phyloP scores from a whole-genome alignment of 805 yeast genomes.

The Suhomyces faveliae region DNA sequence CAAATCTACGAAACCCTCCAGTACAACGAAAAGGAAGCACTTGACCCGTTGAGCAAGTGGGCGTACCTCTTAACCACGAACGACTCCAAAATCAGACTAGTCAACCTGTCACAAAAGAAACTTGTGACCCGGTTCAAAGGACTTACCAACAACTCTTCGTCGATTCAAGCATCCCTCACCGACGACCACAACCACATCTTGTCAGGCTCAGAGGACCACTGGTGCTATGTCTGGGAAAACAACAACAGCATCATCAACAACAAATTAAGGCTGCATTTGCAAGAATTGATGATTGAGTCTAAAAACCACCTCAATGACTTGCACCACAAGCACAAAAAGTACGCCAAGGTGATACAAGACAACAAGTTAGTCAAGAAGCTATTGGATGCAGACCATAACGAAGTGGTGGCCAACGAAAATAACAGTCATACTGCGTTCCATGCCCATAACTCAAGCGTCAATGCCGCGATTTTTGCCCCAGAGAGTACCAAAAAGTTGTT shows the following conservation, averaged over 20 bases:
- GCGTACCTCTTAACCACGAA: constrained; percentile 64
- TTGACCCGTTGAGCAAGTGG: constrained; percentile 24
- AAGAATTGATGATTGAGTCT: constrained; percentile 35
- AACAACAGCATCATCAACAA: constrained; percentile 42
- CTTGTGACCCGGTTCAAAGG: constrained; percentile 75
- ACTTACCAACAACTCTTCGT: constrained; percentile 64
- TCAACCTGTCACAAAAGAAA: constrained; percentile 52
- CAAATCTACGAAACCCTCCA: constrained; percentile 39
- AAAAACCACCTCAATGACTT: constrained; percentile 33
- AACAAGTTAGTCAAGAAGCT: constrained; percentile 27
- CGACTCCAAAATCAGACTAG: constrained; percentile 74
- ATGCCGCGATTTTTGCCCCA: constrained; percentile 79
- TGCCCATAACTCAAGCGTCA: constrained; percentile 72
- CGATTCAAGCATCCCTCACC: constrained; percentile 63
- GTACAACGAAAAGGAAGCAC: constrained; percentile 1
- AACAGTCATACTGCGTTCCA: constrained; percentile 68
- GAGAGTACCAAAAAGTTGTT: constrained; percentile 59
- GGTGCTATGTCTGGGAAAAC: constrained; percentile 79
- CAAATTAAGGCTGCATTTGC: constrained; percentile 32
- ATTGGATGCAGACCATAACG: constrained; percentile 23
- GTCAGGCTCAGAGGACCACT: constrained; percentile 84
- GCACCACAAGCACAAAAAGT: constrained; percentile 26
- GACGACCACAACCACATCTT: constrained; percentile 60
- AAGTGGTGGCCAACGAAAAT: constrained; percentile 47
- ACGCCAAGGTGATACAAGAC: constrained; percentile 28